Conservation (phyloP, 2,329 filamentous ascomycete species). For the Claviceps humidiphila region DNA sequence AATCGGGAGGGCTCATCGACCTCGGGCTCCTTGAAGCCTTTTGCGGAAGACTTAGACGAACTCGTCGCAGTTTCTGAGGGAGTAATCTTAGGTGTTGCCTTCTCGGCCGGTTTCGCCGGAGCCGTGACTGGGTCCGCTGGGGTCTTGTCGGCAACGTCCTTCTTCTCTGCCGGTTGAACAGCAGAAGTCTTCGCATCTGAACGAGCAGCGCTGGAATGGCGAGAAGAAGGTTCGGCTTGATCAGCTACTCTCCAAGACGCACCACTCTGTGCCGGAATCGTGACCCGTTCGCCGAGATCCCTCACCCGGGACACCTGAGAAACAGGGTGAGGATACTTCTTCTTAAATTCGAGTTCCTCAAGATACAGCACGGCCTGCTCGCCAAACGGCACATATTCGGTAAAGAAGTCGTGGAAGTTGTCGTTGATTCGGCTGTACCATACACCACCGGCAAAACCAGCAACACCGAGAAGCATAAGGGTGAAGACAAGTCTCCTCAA, state of each 20-base stretch:
- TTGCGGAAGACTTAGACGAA: constrained; percentile 16
- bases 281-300: constrained; percentile 58
- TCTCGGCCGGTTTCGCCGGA: constrained; percentile 19
- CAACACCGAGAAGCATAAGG: constrained; percentile 58
- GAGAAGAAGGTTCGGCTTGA: constrained; percentile 39
- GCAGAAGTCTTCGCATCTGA: constrained; percentile 15
- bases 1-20: constrained; percentile 53
- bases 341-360: constrained; percentile 86
- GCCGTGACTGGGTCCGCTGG: constrained; percentile 11
- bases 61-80: constrained; percentile 9
- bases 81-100: constrained; percentile 12
- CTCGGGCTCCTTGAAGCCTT: constrained; percentile 41
- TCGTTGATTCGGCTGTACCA: constrained; percentile 90
- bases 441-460: constrained; percentile 77
- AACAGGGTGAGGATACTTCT: constrained; percentile 52
- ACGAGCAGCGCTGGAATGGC: constrained; percentile 46
- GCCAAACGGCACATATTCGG: constrained; percentile 87
- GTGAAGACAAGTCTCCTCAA: constrained; percentile 68
- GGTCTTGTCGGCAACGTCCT: constrained; percentile 17
- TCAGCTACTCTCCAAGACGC: constrained; percentile 68
- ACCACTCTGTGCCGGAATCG: constrained; percentile 74
- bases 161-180: constrained; percentile 15
- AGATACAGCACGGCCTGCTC: constrained; percentile 92
- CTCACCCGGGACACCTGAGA: constrained; percentile 30
- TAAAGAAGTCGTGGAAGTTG: constrained; percentile 99